phyloP scores from a whole-genome alignment of 2,329 filamentous ascomycete species.

The Aspergillus awamori region DNA sequence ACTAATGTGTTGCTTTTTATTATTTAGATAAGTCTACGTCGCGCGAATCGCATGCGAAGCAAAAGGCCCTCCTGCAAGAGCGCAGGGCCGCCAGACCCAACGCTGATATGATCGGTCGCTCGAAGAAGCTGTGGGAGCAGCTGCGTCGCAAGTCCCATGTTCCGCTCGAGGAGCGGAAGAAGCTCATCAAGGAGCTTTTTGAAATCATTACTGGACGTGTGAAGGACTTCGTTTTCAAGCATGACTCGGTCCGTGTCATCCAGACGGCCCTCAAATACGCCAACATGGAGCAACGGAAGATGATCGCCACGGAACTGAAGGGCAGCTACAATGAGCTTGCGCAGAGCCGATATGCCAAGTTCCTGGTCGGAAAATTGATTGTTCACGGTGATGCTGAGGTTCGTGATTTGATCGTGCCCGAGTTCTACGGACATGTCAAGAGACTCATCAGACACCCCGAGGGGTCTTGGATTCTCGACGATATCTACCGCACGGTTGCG shows the following conservation, averaged over 20 bases:
- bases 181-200: constrained; percentile 86
- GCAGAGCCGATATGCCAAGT: constrained; percentile 97
- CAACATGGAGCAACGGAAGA: constrained; percentile 77
- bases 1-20: constrained; percentile 16
- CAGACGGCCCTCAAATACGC: constrained; percentile 98
- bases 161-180: constrained; percentile 81
- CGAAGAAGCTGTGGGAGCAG: constrained; percentile 97
- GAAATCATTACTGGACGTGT: constrained; percentile 87
- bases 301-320: constrained; percentile 83
- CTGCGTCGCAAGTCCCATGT: constrained; percentile 92
- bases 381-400: constrained; percentile 89
- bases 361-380: constrained; percentile 91
- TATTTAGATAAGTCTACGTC: constrained; percentile 67
- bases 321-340: constrained; percentile 82
- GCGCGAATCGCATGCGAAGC: constrained; percentile 87
- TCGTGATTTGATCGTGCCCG: constrained; percentile 83
- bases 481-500: constrained; percentile 88
- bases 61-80: constrained; percentile 84
- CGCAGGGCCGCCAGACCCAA: constrained; percentile 92
- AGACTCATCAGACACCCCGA: constrained; percentile 95
- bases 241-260: constrained; percentile 93
- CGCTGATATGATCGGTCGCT: constrained; percentile 81
- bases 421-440: constrained; percentile 93
- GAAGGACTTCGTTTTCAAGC: constrained; percentile 96
- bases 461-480: constrained; percentile 95